Evolutionary conservation across 202 grass and related monocot species (phyloP).

Genomic region (Setaria viridis): DNA sequence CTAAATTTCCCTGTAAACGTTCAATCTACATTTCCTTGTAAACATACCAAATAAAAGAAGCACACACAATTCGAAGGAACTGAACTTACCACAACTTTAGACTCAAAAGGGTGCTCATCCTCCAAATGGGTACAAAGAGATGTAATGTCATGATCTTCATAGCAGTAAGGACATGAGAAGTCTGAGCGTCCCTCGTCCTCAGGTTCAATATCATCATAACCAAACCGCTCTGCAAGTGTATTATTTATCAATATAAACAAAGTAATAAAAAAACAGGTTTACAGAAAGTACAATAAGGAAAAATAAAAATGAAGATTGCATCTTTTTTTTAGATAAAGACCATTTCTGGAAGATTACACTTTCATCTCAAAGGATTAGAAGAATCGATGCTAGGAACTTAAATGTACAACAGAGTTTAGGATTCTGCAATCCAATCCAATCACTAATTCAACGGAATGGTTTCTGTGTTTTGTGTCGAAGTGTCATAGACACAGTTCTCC

Average conservation of each 20-base stretch:
- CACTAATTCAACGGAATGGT: background rate
- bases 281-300: background rate
- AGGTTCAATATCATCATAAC: slow-evolving; percentile 52
- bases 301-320: background rate
- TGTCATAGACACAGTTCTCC: background rate
- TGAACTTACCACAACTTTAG: slow-evolving; percentile 57
- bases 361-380: slow-evolving; percentile 16
- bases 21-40: background rate
- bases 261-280: background rate
- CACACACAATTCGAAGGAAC: background rate
- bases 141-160: slow-evolving; percentile 55
- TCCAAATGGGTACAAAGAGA: slow-evolving; percentile 60
- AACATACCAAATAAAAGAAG: slow-evolving; percentile 7
- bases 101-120: slow-evolving; percentile 61
- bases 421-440: background rate
- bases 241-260: background rate
- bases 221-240: slow-evolving; percentile 40
- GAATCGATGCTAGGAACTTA: background rate
- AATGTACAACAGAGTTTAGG: background rate
- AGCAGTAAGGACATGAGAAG: slow-evolving; percentile 61
- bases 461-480: background rate
- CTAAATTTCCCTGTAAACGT: background rate
- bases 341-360: background rate
- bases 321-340: too few relatives aligned
- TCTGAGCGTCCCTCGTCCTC: slow-evolving; percentile 52